These are phyloP conservation scores for Amanita phalloides DNA, from an alignment of 768 basidiomycete species.

Conservation along the genomic window DNA sequence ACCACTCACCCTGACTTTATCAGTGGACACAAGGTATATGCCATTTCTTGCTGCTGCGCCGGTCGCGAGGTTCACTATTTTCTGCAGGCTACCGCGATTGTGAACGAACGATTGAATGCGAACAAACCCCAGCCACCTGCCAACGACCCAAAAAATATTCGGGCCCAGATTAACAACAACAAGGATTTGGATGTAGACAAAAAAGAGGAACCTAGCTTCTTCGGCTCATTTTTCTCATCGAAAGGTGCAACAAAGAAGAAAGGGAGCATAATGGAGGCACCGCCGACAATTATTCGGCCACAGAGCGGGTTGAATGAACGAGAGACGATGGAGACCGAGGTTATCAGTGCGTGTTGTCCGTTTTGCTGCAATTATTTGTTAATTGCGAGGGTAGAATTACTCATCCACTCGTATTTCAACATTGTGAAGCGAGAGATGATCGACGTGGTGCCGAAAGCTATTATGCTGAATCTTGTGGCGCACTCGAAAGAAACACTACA, in stretches of 20 bases:
- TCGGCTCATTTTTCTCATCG: conserved; percentile 88
- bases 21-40: conserved; percentile 71
- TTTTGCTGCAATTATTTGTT: conserved; percentile 1
- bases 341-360: conserved; percentile 72
- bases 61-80: background rate
- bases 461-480: conserved; percentile 83
- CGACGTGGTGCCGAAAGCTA: conserved; percentile 98
- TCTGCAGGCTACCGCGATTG: conserved; percentile 74
- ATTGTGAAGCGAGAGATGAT: conserved; percentile 99
- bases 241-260: conserved; percentile 52
- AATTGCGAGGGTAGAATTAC: conserved; percentile 49
- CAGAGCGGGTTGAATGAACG: conserved; percentile 87
- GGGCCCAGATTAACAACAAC: conserved; percentile 76
- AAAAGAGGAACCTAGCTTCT: conserved; percentile 89
- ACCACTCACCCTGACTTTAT: conserved; percentile 99
- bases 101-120: conserved; percentile 75
- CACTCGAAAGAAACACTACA: conserved; percentile 93
- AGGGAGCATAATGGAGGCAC: conserved; percentile 47
- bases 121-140: conserved; percentile 54
- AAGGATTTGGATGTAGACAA: conserved; percentile 93
- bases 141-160: conserved; percentile 56
- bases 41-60: too few species aligned
- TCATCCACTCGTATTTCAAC: conserved; percentile 96
- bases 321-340: conserved; percentile 97
- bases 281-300: conserved; percentile 81